Percentiles rank a stretch among this genome's conserved stretches.
Evolutionary conservation across 1,284 basidiomycete genomes (phyloP).

Genomic region (Apiotrichum brassicae): DNA sequence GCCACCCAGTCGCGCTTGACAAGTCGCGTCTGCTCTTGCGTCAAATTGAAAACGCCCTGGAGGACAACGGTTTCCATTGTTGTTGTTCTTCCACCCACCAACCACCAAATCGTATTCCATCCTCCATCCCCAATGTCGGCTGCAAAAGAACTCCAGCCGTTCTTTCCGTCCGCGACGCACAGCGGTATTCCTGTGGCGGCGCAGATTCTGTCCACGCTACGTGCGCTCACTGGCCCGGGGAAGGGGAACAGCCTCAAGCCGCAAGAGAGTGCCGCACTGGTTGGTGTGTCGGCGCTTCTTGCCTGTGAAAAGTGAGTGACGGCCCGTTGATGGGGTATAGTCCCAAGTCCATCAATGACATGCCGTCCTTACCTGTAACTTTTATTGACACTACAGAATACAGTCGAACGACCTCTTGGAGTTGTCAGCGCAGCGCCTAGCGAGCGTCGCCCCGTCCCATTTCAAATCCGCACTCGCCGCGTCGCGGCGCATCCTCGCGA

Average conservation of each 20-base stretch:
- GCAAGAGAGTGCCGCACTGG: slow-evolving; percentile 39
- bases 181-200: slow-evolving; percentile 36
- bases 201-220: slow-evolving; percentile 34
- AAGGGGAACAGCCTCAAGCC: slow-evolving; percentile 35
- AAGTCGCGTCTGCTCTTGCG: too few species aligned
- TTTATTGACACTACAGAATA: slow-evolving; percentile 19
- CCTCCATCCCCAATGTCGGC: slow-evolving; percentile 25
- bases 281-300: slow-evolving; percentile 40
- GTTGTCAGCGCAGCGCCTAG: slow-evolving; percentile 35
- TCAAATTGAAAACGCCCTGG: too few species aligned
- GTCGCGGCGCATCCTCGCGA: slow-evolving; percentile 25
- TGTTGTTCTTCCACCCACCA: too few species aligned
- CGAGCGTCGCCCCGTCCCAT: slow-evolving; percentile 34
- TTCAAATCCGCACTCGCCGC: slow-evolving; percentile 30
- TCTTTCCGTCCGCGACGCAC: slow-evolving; percentile 41
- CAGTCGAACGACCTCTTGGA: slow-evolving; percentile 35
- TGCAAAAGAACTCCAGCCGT: slow-evolving; percentile 28
- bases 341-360: too few species aligned
- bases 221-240: slow-evolving; percentile 35
- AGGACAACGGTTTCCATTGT: too few species aligned
- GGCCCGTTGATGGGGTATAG: too few species aligned
- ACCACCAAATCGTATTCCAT: neutral
- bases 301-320: slow-evolving; percentile 41
- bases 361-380: neutral
- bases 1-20: too few species aligned